Conservation (phyloP, 1,284 basidiomycete species). For the Sporisorium exsertum region DNA sequence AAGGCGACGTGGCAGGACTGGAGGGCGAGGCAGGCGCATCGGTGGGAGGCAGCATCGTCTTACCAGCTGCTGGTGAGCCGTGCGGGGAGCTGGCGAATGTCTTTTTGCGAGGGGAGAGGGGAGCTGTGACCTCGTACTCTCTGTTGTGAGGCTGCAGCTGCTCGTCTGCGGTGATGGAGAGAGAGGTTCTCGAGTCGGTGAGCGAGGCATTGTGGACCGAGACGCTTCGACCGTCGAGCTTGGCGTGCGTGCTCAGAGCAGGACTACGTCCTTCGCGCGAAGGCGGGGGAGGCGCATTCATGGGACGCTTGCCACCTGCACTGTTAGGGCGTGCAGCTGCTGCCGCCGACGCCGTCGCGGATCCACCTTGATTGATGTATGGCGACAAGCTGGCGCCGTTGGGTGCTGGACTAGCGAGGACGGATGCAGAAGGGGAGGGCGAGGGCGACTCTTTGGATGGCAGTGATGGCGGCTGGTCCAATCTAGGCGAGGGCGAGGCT, state of each 20-base stretch:
- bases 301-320: conserved; percentile 37
- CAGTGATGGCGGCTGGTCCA: conserved; percentile 28
- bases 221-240: conserved; percentile 19
- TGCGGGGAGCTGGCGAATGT: conserved; percentile 13
- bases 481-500: conserved; percentile 3
- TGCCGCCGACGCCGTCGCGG: conserved; percentile 10
- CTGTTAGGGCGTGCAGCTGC: conserved; percentile 31
- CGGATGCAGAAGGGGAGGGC: conserved; percentile 19
- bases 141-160: conserved; percentile 5
- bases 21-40: conserved; percentile 8
- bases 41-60: conserved; percentile 13
- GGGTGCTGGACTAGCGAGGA: conserved; percentile 24
- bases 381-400: conserved; percentile 33
- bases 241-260: conserved; percentile 19
- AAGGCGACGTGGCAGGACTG: conserved; percentile 26
- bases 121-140: conserved; percentile 26
- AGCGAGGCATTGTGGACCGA: conserved; percentile 17
- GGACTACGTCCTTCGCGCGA: conserved; percentile 39
- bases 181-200: conserved; percentile 21
- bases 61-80: conserved; percentile 18
- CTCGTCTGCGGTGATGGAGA: conserved; percentile 22
- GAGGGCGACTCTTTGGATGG: conserved; percentile 26
- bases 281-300: conserved; percentile 51
- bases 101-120: conserved; percentile 40
- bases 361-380: conserved; percentile 22